Percentiles rank a stretch among this genome's conserved stretches.
Conservation (phyloP, 768 basidiomycete genomes). For the Leccinum pellstonianum region DNA sequence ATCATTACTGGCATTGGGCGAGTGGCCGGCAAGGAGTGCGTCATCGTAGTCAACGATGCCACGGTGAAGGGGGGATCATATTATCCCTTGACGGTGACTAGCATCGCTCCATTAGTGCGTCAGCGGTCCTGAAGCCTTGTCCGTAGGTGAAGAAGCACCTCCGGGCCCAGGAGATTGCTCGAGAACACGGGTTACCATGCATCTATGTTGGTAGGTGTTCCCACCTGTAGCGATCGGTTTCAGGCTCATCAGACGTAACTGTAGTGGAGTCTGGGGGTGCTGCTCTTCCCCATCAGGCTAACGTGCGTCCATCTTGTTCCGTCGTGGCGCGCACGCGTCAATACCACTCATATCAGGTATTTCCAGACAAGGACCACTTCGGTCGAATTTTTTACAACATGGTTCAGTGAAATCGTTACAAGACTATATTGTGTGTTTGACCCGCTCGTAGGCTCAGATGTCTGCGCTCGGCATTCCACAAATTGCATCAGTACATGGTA, state of each 20-base stretch:
- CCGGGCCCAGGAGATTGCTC: constrained; percentile 91
- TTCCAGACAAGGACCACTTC: constrained; percentile 94
- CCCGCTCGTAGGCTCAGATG: constrained; percentile 74
- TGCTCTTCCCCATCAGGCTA: constrained; percentile 88
- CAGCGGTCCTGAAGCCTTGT: constrained; percentile 1
- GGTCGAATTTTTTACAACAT: constrained; percentile 98
- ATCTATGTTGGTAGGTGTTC: constrained; percentile 77
- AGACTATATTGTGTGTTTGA: constrained; percentile 8
- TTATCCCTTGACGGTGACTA: constrained; percentile 74
- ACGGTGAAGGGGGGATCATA: constrained; percentile 93
- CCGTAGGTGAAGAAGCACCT: constrained; percentile 89
- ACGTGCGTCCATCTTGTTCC: constrained; percentile 36
- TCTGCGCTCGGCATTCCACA: constrained; percentile 90
- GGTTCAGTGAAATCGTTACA: constrained; percentile 42
- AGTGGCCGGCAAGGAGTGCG: constrained; percentile 78
- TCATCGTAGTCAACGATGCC: constrained; percentile 92
- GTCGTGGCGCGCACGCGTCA: background rate
- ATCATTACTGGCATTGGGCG: constrained; percentile 85
- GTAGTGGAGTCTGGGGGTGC: constrained; percentile 93
- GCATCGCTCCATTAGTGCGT: background rate
- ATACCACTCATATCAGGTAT: constrained; percentile 47
- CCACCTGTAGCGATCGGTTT: background rate
- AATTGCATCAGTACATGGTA: constrained; percentile 91
- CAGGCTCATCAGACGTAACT: constrained; percentile 5
- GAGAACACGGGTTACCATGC: constrained; percentile 86